Base-by-base conservation (phyloP, 148 eudicot genomes). In the Vaccinium darrowii region DNA sequence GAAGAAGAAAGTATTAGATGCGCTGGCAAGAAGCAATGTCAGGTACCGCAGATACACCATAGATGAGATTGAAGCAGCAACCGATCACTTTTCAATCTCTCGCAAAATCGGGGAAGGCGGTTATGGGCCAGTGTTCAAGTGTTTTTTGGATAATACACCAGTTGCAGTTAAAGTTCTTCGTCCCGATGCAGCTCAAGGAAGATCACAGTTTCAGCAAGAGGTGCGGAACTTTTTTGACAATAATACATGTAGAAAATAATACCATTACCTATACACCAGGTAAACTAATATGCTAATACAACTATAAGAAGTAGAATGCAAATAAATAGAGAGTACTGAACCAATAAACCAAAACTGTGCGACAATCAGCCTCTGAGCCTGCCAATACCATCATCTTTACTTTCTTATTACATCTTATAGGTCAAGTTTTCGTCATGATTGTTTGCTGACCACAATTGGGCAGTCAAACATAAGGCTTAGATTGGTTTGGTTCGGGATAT, bases 91-190 rank as follows among this genome's bases (percentile, higher is more conserved):
- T 39, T 21, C 87, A 21, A 80, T 77, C 3, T 63, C 86, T 33
- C 84, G 86, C 76, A 89, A 89, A 83, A 87, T 89, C 19, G 91
- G 91, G 60, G 89, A 89, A 87, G 91, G 91, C 30, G 91, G 91
- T 74, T 89, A 89, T 83, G 91, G 89, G 50, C 91, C 91, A 49
- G 91, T 89, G n/a, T 89, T 87, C 84, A 85, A 89, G 81, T 87
- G 91, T 75, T 33, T 65, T 53, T 49, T 89, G 74, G 89, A 89
- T 78, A 89, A 89, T 76, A 89, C 89, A 25, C 78, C 83, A 50
- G 89, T 89, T 57, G 91, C 91, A 85, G 21, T 89, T 65, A 89
- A 89, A 81, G 89, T 87, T 71, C 91, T 89, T 67, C 89, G 89
- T 9, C 89, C 91, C 4, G 91, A 89, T 78, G 91, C 91, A 74